Conservation (phyloP, 2,329 filamentous ascomycete species). For the Pezicula radicicola region DNA sequence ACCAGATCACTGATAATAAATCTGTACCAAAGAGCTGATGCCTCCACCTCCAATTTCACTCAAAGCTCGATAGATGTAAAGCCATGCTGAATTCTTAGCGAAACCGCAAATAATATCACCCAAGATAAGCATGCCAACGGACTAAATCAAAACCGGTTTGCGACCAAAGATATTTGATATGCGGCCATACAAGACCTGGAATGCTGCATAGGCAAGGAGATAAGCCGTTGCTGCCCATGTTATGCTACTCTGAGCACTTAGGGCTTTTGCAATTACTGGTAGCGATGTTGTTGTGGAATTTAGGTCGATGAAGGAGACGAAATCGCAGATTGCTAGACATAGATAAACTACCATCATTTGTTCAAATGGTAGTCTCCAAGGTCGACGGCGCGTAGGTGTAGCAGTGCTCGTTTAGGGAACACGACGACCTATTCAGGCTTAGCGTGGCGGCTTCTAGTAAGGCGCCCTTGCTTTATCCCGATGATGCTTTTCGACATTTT, state of each 20-base stretch:
- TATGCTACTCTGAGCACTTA: constrained; percentile 37
- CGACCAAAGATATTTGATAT: constrained; percentile 45
- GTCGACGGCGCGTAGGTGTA: no score
- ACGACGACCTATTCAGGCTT: no score
- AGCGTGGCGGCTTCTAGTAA: no score
- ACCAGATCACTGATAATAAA: constrained; percentile 49
- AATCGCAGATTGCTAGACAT: no score
- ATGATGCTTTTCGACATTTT: no score
- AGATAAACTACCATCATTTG: no score
- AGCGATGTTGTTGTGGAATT: no score
- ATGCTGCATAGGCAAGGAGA: constrained; percentile 46
- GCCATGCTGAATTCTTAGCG: constrained; percentile 31
- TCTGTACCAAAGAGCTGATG: constrained; percentile 38
- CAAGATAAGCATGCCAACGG: constrained; percentile 39
- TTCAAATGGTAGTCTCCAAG: no score
- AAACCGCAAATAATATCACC: constrained; percentile 42
- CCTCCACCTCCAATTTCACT: constrained; percentile 50
- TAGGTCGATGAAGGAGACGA: no score
- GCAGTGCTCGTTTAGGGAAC: no score
- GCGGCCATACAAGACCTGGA: constrained; percentile 43
- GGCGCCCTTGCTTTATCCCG: no score
- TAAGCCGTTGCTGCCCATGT: constrained; percentile 48
- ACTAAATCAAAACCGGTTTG: constrained; percentile 29
- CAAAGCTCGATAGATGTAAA: constrained; percentile 49
- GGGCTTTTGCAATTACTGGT: constrained; percentile 40